Conservation (phyloP, 345 rosid genomes). For the Eucalyptus rudis region DNA sequence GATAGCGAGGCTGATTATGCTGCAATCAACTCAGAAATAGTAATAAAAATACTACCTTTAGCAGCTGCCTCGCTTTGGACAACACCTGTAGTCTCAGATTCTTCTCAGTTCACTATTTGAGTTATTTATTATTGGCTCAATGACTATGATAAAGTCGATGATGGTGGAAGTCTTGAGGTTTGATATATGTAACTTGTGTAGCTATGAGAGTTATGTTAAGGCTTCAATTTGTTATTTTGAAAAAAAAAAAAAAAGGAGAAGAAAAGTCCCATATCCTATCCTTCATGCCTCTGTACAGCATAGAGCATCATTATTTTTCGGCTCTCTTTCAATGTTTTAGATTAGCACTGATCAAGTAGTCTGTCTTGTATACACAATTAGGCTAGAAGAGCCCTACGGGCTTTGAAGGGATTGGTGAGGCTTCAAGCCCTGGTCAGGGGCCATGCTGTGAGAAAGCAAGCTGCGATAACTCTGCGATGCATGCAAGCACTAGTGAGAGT, state of each 20-base stretch:
- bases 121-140: not conserved
- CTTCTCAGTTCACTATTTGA: not conserved
- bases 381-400: conserved; percentile 98
- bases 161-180: not conserved
- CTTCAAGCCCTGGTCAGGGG: conserved; percentile 98
- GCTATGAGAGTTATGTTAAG: not conserved
- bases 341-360: not conserved
- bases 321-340: not conserved
- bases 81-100: not conserved
- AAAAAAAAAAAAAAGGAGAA: not conserved
- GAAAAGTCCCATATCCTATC: not conserved
- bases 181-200: not conserved
- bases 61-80: not conserved
- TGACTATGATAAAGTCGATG: not conserved
- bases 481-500: conserved; percentile 99
- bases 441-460: conserved; percentile 98
- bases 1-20: not conserved
- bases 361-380: not conserved
- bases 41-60: not conserved
- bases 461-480: conserved; percentile 98
- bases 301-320: not conserved
- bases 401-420: conserved; percentile 96
- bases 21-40: not conserved
- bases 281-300: not conserved
- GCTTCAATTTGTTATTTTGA: not conserved